Base-by-base conservation (phyloP, 2,329 filamentous ascomycete species). In the Monosporascus sp. region DNA sequence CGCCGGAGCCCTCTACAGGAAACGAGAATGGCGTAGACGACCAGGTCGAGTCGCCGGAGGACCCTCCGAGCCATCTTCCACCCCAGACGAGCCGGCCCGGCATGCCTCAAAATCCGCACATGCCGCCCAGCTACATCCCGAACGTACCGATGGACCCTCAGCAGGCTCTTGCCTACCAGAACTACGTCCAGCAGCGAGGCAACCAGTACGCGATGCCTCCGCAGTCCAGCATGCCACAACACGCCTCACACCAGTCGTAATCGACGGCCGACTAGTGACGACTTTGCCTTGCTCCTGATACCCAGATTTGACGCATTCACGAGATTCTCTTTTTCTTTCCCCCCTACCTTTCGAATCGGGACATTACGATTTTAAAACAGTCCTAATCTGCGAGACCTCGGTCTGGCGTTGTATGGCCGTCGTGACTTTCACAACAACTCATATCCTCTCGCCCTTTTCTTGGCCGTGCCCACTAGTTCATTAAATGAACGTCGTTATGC, bases 1-100 rank as follows among this genome's bases (percentile, higher is more conserved):
- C 94, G 20, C 94, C 94, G 43, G 94, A 99, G 72, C 92, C 93
- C 49, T 80, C 86, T 24, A 82, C 85, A 37, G 89, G 89, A 66
- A 85, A 84, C 65, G 90, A 96, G 68, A 91, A 91, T 63, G 88
- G 88, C 49, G 87, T 89, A 57, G 88, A 92, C 59, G 87, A 88
- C 62, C 83, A 88, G 59, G 88, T 90, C 65, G 91, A 97, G 61
- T 95, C 93, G 2, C 92, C 93, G 51, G 94, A 97, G 72, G 94
- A 97, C 71, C 85, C 91, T 55, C 74, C 84, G 58, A 85, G 82
- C 65, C 88, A 91, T 64, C 80, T 95, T 54, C 88, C 88, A 47
- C 83, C 87, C 41, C 82, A 83, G 58, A 77, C 79, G 54, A 73
- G 74, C 61, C 75, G 80, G 56, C 82, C 85, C 51, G 84, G 84